Evolutionary conservation across 2,329 filamentous ascomycete species (phyloP).

Genomic region (Fusarium burgessii): DNA sequence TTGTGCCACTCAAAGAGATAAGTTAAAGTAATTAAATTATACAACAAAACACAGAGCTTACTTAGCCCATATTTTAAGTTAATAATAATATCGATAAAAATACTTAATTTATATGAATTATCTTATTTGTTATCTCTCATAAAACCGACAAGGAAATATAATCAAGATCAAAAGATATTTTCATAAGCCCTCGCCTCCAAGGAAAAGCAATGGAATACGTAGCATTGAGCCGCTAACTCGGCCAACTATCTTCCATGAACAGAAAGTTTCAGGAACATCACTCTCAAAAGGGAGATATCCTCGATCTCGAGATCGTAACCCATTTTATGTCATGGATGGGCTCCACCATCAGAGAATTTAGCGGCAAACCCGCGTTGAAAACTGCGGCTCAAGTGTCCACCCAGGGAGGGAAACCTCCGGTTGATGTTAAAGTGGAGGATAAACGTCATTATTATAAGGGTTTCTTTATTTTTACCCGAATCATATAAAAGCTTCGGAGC

Average conservation of each 20-base stretch:
- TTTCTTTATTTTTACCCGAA: neutral
- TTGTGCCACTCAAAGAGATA: too few species aligned
- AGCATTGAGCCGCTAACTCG: neutral
- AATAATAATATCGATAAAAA: too few species aligned
- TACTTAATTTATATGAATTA: too few species aligned
- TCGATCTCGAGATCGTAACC: constrained; percentile 7
- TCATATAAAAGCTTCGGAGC: neutral
- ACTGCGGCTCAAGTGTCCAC: neutral
- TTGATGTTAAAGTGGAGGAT: constrained; percentile 9
- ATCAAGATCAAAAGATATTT: neutral
- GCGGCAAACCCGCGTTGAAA: neutral
- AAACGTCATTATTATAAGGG: constrained; percentile 20
- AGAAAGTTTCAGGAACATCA: constrained; percentile 1
- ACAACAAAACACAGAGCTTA: too few species aligned
- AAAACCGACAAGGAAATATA: rapidly evolving
- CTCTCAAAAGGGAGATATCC: neutral
- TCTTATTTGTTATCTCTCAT: neutral
- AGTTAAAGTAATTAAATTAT: too few species aligned
- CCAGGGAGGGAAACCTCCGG: constrained; percentile 30
- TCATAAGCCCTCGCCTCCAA: neutral
- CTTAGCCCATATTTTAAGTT: too few species aligned
- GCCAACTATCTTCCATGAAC: neutral
- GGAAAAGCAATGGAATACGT: constrained; percentile 4
- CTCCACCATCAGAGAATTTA: constrained; percentile 13
- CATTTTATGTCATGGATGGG: constrained; percentile 1